These are phyloP conservation scores for Fonsecaea multimorphosa DNA, from an alignment of 2,329 filamentous ascomycete genomes.

Conservation along the genomic window DNA sequence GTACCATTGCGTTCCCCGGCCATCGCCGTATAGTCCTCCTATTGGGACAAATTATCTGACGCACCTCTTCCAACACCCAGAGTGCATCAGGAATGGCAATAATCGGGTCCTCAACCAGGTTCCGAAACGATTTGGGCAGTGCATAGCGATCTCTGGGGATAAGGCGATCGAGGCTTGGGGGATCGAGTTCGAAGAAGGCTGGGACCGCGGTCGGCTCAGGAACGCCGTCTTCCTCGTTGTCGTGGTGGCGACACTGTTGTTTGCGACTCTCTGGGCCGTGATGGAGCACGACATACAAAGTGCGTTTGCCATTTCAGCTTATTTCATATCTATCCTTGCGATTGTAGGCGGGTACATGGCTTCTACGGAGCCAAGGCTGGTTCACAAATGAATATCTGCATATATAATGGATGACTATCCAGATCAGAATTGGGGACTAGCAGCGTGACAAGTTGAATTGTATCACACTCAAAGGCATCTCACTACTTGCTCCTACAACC, in stretches of 20 bases:
- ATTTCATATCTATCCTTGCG: not conserved
- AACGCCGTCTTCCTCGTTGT: not conserved
- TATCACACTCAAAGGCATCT: too few species aligned
- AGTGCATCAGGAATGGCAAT: not conserved
- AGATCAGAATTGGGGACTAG: too few species aligned
- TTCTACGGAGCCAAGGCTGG: not conserved
- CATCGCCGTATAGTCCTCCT: not conserved
- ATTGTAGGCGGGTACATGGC: not conserved
- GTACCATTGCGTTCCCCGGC: not conserved
- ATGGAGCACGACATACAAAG: not conserved
- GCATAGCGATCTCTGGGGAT: not conserved
- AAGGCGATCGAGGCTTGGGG: conserved; percentile 1
- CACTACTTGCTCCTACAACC: too few species aligned
- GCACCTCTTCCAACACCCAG: not conserved
- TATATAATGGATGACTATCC: too few species aligned
- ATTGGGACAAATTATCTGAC: not conserved
- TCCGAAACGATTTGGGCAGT: not conserved
- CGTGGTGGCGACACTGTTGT: not conserved
- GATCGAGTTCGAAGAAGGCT: conserved; percentile 14
- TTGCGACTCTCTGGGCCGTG: not conserved
- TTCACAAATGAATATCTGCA: too few species aligned
- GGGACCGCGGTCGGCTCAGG: conserved; percentile 7
- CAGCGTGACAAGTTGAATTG: too few species aligned
- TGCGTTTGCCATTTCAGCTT: not conserved
- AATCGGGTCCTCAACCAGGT: not conserved